phyloP scores from a whole-genome alignment of 83 land plant genomes.

The Diphasiastrum complanatum region DNA sequence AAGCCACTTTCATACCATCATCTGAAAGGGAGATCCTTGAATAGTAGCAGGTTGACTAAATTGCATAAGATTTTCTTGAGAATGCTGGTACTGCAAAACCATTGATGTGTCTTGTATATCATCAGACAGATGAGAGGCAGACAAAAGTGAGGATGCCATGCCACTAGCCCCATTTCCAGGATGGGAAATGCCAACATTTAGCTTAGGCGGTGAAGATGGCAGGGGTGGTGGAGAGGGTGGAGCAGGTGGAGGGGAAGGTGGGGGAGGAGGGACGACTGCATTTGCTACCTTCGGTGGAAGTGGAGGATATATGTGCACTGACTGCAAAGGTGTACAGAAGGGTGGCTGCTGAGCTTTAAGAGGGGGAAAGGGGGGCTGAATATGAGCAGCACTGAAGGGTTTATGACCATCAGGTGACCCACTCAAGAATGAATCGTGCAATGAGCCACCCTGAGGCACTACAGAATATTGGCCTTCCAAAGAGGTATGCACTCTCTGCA shows the following conservation, averaged over 20 bases:
- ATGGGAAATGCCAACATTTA: background rate
- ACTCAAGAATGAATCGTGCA: too few species aligned
- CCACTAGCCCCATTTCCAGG: background rate
- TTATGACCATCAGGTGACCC: too few species aligned
- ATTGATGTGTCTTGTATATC: too few species aligned
- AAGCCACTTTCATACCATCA: too few species aligned
- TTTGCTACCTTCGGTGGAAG: background rate
- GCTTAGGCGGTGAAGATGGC: background rate
- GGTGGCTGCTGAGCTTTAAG: background rate
- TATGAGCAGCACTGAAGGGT: too few species aligned
- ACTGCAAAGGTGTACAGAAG: background rate
- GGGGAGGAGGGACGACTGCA: conserved; percentile 2
- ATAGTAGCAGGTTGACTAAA: too few species aligned
- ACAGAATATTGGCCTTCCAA: too few species aligned
- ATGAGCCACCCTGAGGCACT: too few species aligned
- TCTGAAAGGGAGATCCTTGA: too few species aligned
- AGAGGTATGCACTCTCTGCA: too few species aligned
- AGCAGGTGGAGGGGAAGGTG: conserved; percentile 18
- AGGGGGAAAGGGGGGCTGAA: background rate
- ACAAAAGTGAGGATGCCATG: background rate
- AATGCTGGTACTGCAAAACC: background rate
- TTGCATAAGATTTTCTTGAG: too few species aligned
- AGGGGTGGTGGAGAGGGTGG: background rate
- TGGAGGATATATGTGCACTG: background rate
- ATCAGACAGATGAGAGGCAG: too few species aligned